phyloP scores from a whole-genome alignment of 441 rosid species.

The Eutrema salsugineum region DNA sequence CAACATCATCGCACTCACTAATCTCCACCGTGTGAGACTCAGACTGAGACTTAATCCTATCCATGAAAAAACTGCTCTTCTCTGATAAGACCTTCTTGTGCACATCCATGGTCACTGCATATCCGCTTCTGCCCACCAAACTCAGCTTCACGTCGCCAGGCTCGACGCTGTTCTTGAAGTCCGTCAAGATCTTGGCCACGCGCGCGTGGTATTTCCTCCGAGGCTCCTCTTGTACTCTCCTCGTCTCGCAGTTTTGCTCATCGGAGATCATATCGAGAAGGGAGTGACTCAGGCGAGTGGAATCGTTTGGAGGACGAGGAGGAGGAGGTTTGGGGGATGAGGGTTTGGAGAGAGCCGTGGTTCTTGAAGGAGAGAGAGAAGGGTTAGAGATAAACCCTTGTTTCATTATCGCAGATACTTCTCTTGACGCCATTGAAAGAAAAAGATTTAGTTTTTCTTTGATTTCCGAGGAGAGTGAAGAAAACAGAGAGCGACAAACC shows the following conservation, averaged over 20 bases:
- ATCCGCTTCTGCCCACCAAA: constrained; percentile 57
- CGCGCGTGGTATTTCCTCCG: constrained; percentile 33
- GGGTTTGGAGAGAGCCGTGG: neutral
- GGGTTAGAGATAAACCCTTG: constrained; percentile 71
- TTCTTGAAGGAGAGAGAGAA: neutral
- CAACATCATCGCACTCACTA: constrained; percentile 76
- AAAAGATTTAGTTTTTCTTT: neutral
- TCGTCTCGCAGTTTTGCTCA: constrained; percentile 37
- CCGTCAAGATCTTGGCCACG: constrained; percentile 38
- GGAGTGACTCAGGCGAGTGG: constrained; percentile 23
- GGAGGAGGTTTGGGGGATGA: constrained; percentile 1
- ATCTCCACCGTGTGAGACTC: constrained; percentile 69
- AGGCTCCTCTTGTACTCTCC: constrained; percentile 16
- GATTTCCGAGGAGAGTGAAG: neutral
- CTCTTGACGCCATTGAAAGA: neutral
- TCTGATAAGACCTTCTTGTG: constrained; percentile 53
- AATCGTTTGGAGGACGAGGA: constrained; percentile 15
- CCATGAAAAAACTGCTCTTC: constrained; percentile 65
- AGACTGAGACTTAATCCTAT: constrained; percentile 35
- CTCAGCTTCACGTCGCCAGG: constrained; percentile 63
- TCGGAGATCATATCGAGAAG: constrained; percentile 82
- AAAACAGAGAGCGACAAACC: neutral
- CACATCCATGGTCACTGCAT: constrained; percentile 51
- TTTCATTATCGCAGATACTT: constrained; percentile 65
- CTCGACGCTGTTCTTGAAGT: constrained; percentile 36